Conservation (phyloP, 805 yeast genomes). For the Candida alai region DNA sequence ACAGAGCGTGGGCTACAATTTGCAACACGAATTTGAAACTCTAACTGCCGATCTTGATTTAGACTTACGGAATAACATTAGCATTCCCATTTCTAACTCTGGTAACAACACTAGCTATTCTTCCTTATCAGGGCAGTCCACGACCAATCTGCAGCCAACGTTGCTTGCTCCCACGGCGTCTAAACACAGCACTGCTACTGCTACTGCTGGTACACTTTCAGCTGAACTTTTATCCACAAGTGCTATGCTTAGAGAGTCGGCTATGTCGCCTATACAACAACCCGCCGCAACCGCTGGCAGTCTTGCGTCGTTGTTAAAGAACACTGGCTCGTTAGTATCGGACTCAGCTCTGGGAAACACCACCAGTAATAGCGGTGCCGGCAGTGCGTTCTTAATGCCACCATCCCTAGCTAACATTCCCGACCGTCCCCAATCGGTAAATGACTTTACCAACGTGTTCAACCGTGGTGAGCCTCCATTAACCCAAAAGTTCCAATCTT, state of each 20-base stretch:
- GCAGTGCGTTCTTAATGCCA: conserved; percentile 16
- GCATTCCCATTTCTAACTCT: too few relatives aligned
- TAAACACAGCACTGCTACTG: conserved; percentile 4
- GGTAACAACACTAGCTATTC: background rate
- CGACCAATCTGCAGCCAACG: background rate
- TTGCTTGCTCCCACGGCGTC: conserved; percentile 16
- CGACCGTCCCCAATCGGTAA: conserved; percentile 40
- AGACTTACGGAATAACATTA: conserved; percentile 28
- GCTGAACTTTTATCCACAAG: too few relatives aligned
- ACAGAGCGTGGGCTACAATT: conserved; percentile 43
- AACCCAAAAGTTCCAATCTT: background rate
- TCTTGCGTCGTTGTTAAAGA: conserved; percentile 3
- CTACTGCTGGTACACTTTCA: conserved; percentile 5
- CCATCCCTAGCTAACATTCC: conserved; percentile 26
- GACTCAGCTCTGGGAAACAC: background rate
- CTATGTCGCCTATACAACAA: conserved; percentile 9
- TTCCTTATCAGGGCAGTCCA: background rate
- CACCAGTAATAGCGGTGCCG: conserved; percentile 3
- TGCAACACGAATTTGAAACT: conserved; percentile 47
- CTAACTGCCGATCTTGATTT: conserved; percentile 43
- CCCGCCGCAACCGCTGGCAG: background rate
- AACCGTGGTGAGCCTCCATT: background rate
- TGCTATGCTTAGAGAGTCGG: conserved; percentile 6
- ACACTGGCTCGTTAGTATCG: background rate
- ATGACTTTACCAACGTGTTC: conserved; percentile 30